Percentiles rank a stretch among this genome's conserved stretches.
Conservation (phyloP, 768 basidiomycete species). For the Candolleomyces aberdarensis region DNA sequence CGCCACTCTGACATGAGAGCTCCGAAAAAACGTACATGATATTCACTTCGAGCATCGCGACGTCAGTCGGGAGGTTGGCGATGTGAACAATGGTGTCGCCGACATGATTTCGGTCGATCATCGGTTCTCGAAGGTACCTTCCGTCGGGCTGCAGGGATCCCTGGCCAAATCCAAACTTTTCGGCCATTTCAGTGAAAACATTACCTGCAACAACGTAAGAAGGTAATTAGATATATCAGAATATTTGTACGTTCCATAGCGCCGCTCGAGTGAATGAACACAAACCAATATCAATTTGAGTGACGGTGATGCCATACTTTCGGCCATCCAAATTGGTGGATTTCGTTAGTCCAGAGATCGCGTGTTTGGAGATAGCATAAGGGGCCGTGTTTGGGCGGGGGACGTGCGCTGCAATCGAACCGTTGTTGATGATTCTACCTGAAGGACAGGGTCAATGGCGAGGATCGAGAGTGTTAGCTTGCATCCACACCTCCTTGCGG, state of each 20-base stretch:
- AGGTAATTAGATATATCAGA: no score
- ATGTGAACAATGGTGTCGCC: slow-evolving; percentile 70
- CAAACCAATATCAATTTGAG: slow-evolving; percentile 79
- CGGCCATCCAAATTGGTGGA: slow-evolving; percentile 76
- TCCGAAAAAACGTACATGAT: slow-evolving; percentile 52
- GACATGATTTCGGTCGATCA: slow-evolving; percentile 71
- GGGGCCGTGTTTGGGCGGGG: slow-evolving; percentile 63
- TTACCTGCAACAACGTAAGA: slow-evolving; percentile 45
- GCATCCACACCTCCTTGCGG: slow-evolving; percentile 61
- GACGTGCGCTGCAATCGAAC: slow-evolving; percentile 68
- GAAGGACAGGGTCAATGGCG: not conserved
- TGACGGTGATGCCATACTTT: slow-evolving; percentile 66
- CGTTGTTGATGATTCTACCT: slow-evolving; percentile 86
- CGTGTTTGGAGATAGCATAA: slow-evolving; percentile 82
- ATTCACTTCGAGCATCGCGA: slow-evolving; percentile 67
- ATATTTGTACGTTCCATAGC: no score
- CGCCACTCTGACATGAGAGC: not conserved
- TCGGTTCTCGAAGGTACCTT: slow-evolving; percentile 49
- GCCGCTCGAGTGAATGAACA: not conserved
- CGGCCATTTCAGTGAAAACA: slow-evolving; percentile 61
- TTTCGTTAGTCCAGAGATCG: slow-evolving; percentile 73
- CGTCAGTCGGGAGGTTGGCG: slow-evolving; percentile 62
- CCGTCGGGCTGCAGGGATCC: slow-evolving; percentile 71
- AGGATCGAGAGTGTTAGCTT: not conserved
- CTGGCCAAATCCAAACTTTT: slow-evolving; percentile 33